phyloP scores from a whole-genome alignment of 2,329 filamentous ascomycete genomes.

The Alternaria conjuncta region DNA sequence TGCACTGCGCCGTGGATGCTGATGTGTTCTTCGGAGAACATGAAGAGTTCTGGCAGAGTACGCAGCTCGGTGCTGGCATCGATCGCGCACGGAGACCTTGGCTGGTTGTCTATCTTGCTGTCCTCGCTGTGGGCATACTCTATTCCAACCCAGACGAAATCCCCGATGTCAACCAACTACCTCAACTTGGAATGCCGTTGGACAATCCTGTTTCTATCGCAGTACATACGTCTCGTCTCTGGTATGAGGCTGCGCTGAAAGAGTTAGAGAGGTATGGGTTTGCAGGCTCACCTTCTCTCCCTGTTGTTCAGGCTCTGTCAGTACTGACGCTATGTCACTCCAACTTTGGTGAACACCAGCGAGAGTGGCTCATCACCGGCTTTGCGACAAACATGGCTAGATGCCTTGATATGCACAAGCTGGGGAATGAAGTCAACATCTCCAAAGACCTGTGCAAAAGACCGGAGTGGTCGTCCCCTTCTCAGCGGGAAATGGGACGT shows the following conservation, averaged over 20 bases:
- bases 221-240: constrained; percentile 12
- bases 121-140: constrained; percentile 17
- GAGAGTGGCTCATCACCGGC: constrained; percentile 18
- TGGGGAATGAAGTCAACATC: constrained; percentile 10
- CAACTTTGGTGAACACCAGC: constrained; percentile 18
- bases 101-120: constrained; percentile 12
- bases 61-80: constrained; percentile 5
- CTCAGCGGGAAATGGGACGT: constrained; percentile 11
- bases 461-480: constrained; percentile 10
- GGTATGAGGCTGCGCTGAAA: constrained; percentile 19
- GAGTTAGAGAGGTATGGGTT: constrained; percentile 10
- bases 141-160: constrained; percentile 9
- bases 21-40: constrained; percentile 12
- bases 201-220: constrained; percentile 4
- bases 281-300: constrained; percentile 4
- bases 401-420: constrained; percentile 19
- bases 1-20: constrained; percentile 14
- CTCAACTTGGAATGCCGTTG: constrained; percentile 6
- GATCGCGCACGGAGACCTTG: constrained; percentile 9
- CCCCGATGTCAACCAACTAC: constrained; percentile 5
- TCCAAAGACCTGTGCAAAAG: constrained; percentile 12
- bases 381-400: constrained; percentile 16
- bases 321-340: constrained; percentile 15
- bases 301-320: constrained; percentile 9
- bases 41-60: constrained; percentile 12